phyloP scores from a whole-genome alignment of 1,139 yeast species.

The Sugiyamaella neomexicana region DNA sequence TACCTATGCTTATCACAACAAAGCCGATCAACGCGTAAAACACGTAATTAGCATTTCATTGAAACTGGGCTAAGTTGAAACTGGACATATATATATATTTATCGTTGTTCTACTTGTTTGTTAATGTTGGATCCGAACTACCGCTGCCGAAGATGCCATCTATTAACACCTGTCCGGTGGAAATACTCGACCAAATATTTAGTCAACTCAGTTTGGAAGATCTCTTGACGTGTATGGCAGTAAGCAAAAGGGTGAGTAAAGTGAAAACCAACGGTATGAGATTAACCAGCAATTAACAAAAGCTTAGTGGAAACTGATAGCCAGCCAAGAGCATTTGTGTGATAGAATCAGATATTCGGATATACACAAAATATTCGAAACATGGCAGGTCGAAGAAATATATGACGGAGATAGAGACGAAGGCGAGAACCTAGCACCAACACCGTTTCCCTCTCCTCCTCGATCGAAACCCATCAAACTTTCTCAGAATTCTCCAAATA shows the following conservation, averaged over 20 bases:
- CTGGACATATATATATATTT: not conserved
- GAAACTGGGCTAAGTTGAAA: not conserved
- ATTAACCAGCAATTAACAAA: slow-evolving; percentile 17
- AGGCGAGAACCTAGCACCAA: not conserved
- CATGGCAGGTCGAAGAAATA: not conserved
- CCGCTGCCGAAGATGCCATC: slow-evolving; percentile 3
- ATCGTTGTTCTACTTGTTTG: not conserved
- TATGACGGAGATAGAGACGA: not conserved
- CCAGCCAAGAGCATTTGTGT: slow-evolving; percentile 14
- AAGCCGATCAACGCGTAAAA: slow-evolving; percentile 4
- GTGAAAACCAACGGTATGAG: not conserved
- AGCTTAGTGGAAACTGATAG: slow-evolving; percentile 12
- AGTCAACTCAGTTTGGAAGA: slow-evolving; percentile 22
- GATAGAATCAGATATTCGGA: slow-evolving; percentile 12
- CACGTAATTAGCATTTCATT: not conserved
- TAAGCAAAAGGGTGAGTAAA: slow-evolving; percentile 16
- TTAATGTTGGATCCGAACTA: not conserved
- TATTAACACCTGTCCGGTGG: slow-evolving; percentile 23
- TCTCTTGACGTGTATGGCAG: slow-evolving; percentile 22
- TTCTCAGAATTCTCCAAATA: not conserved
- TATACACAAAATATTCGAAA: slow-evolving; percentile 1
- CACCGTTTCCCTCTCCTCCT: not conserved
- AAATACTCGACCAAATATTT: slow-evolving; percentile 25
- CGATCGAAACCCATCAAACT: not conserved
- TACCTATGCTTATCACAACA: not conserved